Evolutionary conservation across 73 alveolate genomes (phyloP).

Genomic region (Blepharisma stoltei): DNA sequence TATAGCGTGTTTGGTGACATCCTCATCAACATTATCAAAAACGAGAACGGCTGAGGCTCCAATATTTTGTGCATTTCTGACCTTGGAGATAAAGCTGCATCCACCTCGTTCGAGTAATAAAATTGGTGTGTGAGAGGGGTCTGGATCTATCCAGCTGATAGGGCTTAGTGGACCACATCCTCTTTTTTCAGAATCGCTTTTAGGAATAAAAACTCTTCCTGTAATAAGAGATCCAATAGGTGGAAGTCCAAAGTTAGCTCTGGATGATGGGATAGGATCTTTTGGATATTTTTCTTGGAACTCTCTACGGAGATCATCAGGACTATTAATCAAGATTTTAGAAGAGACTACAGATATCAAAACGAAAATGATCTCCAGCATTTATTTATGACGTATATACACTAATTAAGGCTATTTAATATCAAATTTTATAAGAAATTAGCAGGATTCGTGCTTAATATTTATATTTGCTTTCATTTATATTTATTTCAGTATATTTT

Average conservation of each 20-base stretch:
- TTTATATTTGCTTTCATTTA: too few relatives aligned
- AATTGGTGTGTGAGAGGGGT: conserved; percentile 49
- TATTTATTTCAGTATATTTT: too few relatives aligned
- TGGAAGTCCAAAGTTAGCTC: conserved; percentile 28
- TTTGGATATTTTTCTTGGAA: not conserved
- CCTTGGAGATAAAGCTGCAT: conserved; percentile 79
- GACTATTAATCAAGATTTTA: not conserved
- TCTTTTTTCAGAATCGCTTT: not conserved
- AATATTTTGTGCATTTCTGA: conserved; percentile 72
- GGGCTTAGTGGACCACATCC: conserved; percentile 9
- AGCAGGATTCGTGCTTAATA: too few relatives aligned
- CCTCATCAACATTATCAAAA: conserved; percentile 57
- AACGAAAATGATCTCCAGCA: too few relatives aligned
- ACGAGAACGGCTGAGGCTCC: conserved; percentile 77
- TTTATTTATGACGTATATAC: too few relatives aligned
- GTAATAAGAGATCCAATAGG: conserved; percentile 4
- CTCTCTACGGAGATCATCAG: not conserved
- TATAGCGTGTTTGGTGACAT: conserved; percentile 60
- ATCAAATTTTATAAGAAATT: too few relatives aligned
- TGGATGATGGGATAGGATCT: conserved; percentile 1
- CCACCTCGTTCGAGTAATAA: conserved; percentile 79
- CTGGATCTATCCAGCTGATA: conserved; percentile 27
- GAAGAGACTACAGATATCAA: not conserved
- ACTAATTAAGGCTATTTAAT: too few relatives aligned
- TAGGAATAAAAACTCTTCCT: not conserved